Percentiles rank a stretch among this genome's conserved stretches.
Conservation (phyloP, 202 grass and related monocot genomes). For the Cymbopogon flexuosus region DNA sequence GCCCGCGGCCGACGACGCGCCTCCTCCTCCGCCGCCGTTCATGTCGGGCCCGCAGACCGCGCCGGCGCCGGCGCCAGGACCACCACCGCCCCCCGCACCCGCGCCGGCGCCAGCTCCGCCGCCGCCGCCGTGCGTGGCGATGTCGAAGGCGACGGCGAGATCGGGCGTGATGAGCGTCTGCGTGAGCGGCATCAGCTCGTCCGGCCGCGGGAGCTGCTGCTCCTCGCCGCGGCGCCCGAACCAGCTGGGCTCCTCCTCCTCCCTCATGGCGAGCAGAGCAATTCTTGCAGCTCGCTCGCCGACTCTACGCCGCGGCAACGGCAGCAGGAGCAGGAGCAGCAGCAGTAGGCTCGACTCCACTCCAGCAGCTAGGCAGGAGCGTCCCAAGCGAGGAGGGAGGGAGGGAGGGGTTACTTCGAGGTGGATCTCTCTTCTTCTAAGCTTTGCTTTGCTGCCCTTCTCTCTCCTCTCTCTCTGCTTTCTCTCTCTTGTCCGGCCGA, state of each 20-base stretch:
- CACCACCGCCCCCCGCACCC: not conserved
- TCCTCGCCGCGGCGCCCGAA: constrained; percentile 57
- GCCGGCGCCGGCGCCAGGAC: not conserved
- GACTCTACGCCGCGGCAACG: not conserved
- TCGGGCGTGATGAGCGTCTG: constrained; percentile 85
- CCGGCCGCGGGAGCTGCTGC: constrained; percentile 78
- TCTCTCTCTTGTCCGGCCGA: constrained; percentile 10
- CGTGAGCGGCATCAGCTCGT: constrained; percentile 90
- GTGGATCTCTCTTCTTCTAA: constrained; percentile 95
- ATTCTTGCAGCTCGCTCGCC: constrained; percentile 6
- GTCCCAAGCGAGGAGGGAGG: not conserved
- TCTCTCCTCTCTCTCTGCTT: constrained; percentile 1
- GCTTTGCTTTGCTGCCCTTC: constrained; percentile 38
- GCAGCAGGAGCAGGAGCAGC: not conserved
- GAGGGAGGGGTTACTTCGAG: constrained; percentile 66
- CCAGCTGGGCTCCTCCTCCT: constrained; percentile 90
- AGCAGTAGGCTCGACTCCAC: constrained; percentile 5
- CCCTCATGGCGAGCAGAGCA: constrained; percentile 50
- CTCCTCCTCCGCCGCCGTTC: constrained; percentile 48
- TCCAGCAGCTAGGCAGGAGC: not conserved
- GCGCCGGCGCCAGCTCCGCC: not conserved
- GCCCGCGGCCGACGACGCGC: constrained; percentile 44
- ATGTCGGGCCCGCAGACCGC: constrained; percentile 28
- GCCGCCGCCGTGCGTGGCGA: constrained; percentile 30
- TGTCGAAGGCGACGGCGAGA: constrained; percentile 94